A percentile compares a stretch with the other conserved stretches of the same genome.
Conservation (phyloP, 768 basidiomycete genomes). For the Exsudoporus frostii region DNA sequence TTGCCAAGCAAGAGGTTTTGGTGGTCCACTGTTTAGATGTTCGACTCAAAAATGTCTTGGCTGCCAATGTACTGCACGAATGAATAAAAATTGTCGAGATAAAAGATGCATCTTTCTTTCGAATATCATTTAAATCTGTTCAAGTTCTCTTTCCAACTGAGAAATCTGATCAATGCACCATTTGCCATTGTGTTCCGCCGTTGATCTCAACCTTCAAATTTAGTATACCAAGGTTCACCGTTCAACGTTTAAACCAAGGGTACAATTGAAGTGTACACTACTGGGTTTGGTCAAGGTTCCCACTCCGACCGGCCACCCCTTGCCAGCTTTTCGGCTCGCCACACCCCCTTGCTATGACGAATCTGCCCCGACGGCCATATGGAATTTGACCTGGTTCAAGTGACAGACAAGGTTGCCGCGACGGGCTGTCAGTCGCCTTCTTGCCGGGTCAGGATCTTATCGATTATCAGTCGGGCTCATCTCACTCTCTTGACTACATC, state of each 20-base stretch:
- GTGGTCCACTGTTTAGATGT: slow-evolving; percentile 19
- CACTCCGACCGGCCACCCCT: no score
- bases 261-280: no score
- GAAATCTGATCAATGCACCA: no score
- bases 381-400: neutral
- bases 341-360: no score
- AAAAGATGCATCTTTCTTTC: no score
- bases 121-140: no score
- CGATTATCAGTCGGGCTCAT: slow-evolving; percentile 15
- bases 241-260: no score
- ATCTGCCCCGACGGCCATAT: no score
- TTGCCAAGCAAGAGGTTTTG: slow-evolving; percentile 7
- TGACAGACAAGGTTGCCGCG: slow-evolving; percentile 1
- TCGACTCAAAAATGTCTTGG: slow-evolving; percentile 15
- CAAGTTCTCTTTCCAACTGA: neutral
- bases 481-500: neutral
- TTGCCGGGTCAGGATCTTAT: slow-evolving; percentile 11
- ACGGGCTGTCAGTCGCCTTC: slow-evolving; percentile 1
- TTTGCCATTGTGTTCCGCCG: neutral
- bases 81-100: neutral
- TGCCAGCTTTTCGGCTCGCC: no score
- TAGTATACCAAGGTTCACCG: neutral
- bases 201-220: neutral
- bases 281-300: no score
- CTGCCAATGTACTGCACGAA: no score